Evolutionary conservation across 2,329 filamentous ascomycete species (phyloP).

Genomic region (Trichophyton schoenleinii): DNA sequence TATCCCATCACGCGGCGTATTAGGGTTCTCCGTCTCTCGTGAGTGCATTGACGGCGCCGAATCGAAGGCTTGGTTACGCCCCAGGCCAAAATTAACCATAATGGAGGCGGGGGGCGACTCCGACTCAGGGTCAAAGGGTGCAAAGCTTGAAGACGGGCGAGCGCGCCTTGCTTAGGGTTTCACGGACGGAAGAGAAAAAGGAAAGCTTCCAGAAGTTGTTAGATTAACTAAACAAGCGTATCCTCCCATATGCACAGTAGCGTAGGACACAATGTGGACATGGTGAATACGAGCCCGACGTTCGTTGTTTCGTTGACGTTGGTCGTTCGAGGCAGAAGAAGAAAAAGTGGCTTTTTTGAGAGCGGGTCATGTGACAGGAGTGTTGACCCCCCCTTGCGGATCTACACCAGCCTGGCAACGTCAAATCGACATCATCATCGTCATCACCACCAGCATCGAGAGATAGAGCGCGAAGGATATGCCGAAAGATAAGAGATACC

Average conservation of each 20-base stretch:
- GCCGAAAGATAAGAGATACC: background rate
- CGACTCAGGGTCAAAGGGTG: background rate
- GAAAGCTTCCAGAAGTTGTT: background rate
- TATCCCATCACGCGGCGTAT: too few relatives aligned
- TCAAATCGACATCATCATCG: too few relatives aligned
- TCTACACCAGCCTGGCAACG: too few relatives aligned
- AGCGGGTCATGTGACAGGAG: background rate
- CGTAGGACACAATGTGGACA: background rate
- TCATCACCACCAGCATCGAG: too few relatives aligned
- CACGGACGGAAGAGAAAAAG: background rate
- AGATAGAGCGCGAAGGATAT: too few relatives aligned
- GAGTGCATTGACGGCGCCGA: background rate
- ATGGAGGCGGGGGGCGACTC: too few relatives aligned
- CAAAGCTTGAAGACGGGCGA: background rate
- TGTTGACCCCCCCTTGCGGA: too few relatives aligned
- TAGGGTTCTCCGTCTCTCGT: too few relatives aligned
- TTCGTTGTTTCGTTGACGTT: background rate
- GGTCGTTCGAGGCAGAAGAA: background rate
- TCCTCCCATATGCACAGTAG: background rate
- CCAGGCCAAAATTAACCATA: too few relatives aligned
- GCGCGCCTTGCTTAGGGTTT: background rate
- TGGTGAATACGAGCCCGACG: background rate
- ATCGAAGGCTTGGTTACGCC: background rate
- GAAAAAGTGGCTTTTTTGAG: background rate
- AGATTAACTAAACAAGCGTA: background rate